A percentile compares a stretch with the other conserved stretches of the same genome.
Conservation (phyloP, 2,329 filamentous ascomycete species). For the Elsinoe necatrix region DNA sequence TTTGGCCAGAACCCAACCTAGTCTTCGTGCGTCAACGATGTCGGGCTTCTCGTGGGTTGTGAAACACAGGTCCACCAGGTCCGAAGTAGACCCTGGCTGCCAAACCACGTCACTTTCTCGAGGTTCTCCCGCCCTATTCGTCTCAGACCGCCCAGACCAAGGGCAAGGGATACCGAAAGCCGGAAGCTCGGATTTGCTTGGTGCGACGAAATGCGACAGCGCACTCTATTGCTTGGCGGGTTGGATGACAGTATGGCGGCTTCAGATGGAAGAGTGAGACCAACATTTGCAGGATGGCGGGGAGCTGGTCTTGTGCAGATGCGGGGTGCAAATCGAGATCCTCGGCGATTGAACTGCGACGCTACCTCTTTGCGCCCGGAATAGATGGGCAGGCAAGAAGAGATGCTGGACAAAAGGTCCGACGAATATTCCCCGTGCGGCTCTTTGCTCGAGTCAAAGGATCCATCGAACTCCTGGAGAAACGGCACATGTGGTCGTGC, state of each 20-base stretch:
- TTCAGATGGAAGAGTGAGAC: not conserved
- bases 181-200: not conserved
- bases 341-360: not conserved
- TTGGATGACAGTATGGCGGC: slow-evolving; percentile 1
- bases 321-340: slow-evolving; percentile 4
- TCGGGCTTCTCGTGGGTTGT: not conserved
- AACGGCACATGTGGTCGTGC: not conserved
- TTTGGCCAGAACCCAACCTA: not conserved
- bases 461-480: not conserved
- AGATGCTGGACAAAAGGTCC: not conserved
- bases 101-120: not conserved
- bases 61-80: not conserved
- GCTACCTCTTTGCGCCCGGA: not conserved
- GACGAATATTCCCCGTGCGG: not conserved
- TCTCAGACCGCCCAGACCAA: not conserved
- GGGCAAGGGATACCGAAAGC: not conserved
- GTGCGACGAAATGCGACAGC: not conserved
- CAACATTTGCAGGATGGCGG: not conserved
- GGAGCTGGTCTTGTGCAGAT: not conserved
- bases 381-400: not conserved
- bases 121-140: not conserved
- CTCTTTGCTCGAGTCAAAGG: not conserved
- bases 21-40: not conserved
- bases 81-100: not conserved
- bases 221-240: not conserved